phyloP scores from a whole-genome alignment of 495 filamentous ascomycete genomes.

The Penicillium taxi region DNA sequence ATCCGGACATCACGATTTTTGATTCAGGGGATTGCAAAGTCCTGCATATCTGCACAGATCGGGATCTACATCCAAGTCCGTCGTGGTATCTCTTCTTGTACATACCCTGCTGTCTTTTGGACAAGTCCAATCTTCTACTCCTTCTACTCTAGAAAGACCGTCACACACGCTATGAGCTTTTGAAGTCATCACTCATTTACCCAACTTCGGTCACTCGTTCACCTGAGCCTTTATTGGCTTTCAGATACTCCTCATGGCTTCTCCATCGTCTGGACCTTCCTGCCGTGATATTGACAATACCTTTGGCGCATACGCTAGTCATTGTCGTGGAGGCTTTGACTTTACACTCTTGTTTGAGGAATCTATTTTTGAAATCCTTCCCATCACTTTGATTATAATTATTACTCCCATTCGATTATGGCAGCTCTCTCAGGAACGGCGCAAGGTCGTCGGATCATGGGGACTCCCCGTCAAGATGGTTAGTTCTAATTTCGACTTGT shows the following conservation, averaged over 20 bases:
- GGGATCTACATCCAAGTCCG: no score
- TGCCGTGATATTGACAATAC: slow-evolving; percentile 36
- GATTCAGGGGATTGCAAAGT: no score
- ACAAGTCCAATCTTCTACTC: no score
- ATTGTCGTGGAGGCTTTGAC: slow-evolving; percentile 48
- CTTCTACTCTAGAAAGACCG: no score
- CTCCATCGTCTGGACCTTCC: slow-evolving; percentile 11
- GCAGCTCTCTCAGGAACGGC: slow-evolving; percentile 34
- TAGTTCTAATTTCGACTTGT: slow-evolving; percentile 4
- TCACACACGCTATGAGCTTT: no score
- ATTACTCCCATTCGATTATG: slow-evolving; percentile 38
- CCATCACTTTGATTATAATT: slow-evolving; percentile 41
- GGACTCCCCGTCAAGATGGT: slow-evolving; percentile 40
- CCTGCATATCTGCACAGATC: no score
- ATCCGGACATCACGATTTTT: no score
- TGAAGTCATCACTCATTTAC: no score
- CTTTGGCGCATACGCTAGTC: slow-evolving; percentile 33
- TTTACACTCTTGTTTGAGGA: slow-evolving; percentile 57
- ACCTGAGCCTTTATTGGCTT: slow-evolving; percentile 21
- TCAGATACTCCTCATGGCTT: slow-evolving; percentile 24
- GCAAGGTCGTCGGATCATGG: slow-evolving; percentile 38
- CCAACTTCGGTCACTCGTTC: no score
- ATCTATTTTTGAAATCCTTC: slow-evolving; percentile 44
- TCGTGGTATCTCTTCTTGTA: no score
- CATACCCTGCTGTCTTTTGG: no score